Evolutionary conservation across 495 filamentous ascomycete species (phyloP).

Genomic region (Chaetomidium leptoderma): DNA sequence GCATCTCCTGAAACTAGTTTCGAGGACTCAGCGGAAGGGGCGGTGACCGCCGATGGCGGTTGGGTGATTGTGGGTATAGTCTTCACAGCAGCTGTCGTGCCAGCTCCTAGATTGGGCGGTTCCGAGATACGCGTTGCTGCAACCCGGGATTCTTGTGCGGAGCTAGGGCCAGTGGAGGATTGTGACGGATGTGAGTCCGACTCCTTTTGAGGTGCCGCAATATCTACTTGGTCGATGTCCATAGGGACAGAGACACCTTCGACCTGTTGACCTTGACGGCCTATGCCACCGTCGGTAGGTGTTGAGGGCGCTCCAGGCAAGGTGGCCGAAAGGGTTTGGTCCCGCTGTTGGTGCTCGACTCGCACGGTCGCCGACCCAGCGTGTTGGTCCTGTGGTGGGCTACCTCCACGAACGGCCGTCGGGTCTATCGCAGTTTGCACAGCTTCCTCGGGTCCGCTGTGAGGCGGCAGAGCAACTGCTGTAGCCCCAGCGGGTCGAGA

Average conservation of each 20-base stretch:
- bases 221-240: slow-evolving; percentile 17
- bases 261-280: background rate
- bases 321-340: background rate
- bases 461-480: background rate
- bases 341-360: background rate
- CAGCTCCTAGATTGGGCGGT: background rate
- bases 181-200: too few relatives aligned
- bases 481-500: slow-evolving; percentile 1
- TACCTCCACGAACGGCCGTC: background rate
- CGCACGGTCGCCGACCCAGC: background rate
- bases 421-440: background rate
- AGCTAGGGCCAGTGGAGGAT: background rate
- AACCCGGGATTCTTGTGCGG: background rate
- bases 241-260: slow-evolving; percentile 3
- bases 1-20: background rate
- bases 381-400: background rate
- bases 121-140: background rate
- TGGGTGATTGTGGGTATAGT: background rate
- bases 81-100: background rate
- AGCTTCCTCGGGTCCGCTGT: background rate
- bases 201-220: too few relatives aligned
- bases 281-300: background rate
- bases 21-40: background rate
- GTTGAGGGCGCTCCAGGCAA: background rate
- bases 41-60: background rate